phyloP scores from a whole-genome alignment of 1,284 basidiomycete species.

The Trametes hirsuta region DNA sequence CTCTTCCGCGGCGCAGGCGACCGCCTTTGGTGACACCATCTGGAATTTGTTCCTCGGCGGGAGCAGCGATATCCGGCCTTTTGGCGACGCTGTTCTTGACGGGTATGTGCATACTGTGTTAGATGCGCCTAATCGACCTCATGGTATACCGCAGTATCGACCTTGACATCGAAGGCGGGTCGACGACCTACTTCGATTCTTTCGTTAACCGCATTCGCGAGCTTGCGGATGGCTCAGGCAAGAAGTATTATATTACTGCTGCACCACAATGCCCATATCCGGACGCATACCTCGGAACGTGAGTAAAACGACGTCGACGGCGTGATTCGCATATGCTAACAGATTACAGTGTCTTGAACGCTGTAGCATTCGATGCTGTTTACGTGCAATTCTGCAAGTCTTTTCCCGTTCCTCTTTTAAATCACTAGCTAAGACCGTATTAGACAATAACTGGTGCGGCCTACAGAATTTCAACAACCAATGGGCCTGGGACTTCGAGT shows the following conservation, averaged over 20 bases:
- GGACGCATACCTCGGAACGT: slow-evolving; percentile 55
- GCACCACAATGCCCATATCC: slow-evolving; percentile 66
- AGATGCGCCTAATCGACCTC: neutral
- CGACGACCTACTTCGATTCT: slow-evolving; percentile 48
- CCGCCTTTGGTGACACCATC: slow-evolving; percentile 55
- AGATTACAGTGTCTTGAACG: slow-evolving; percentile 44
- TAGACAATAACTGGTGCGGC: slow-evolving; percentile 64
- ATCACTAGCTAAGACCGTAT: neutral
- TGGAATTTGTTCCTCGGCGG: slow-evolving; percentile 72
- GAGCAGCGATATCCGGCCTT: slow-evolving; percentile 55
- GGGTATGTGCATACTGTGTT: slow-evolving; percentile 44
- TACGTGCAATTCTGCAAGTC: slow-evolving; percentile 61
- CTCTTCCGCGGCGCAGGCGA: slow-evolving; percentile 52
- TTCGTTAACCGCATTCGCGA: slow-evolving; percentile 57
- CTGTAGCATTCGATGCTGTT: slow-evolving; percentile 59
- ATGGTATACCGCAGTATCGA: slow-evolving; percentile 45
- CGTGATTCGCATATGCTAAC: neutral
- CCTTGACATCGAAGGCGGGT: slow-evolving; percentile 68
- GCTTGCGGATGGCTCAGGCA: slow-evolving; percentile 50
- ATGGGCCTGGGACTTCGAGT: slow-evolving; percentile 52
- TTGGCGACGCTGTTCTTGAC: slow-evolving; percentile 64
- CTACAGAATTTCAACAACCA: slow-evolving; percentile 45
- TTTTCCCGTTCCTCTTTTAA: neutral
- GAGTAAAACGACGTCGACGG: neutral
- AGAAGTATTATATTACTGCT: slow-evolving; percentile 62